phyloP scores from a whole-genome alignment of 1,284 basidiomycete genomes.

The Trichosporon asahii region DNA sequence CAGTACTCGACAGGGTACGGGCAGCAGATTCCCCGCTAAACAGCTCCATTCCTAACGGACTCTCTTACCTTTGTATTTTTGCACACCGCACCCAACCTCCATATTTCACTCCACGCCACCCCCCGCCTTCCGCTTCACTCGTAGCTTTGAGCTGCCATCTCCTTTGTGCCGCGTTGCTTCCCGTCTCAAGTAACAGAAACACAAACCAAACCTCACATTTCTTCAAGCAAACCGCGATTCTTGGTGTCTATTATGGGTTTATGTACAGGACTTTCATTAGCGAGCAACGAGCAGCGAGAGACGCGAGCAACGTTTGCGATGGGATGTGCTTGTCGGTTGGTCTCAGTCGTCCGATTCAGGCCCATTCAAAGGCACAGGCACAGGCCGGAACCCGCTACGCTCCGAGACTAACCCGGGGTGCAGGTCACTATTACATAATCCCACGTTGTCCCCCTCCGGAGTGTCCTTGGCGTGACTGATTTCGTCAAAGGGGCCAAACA shows the following conservation, averaged over 20 bases:
- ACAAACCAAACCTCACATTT: neutral
- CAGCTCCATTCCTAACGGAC: neutral
- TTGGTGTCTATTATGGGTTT: neutral
- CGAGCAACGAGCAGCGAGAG: neutral
- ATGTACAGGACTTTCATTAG: neutral
- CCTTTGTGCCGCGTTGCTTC: neutral
- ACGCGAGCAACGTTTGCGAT: neutral
- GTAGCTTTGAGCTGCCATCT: neutral
- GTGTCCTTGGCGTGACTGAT: neutral
- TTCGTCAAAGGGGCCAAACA: neutral
- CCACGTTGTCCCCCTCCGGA: neutral
- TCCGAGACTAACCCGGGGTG: no score
- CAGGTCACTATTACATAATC: neutral
- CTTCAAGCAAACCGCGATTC: neutral
- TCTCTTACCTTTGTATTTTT: neutral
- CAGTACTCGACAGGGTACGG: constrained; percentile 4
- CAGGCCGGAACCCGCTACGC: neutral
- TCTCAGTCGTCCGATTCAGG: neutral
- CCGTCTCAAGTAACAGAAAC: neutral
- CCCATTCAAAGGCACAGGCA: neutral
- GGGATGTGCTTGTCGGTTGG: neutral
- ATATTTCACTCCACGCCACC: neutral
- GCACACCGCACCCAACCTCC: neutral
- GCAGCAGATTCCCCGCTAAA: neutral
- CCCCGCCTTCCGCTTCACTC: no score